Evolutionary conservation across 176 grass and related monocot species (phyloP).

Genomic region (Poa annua): DNA sequence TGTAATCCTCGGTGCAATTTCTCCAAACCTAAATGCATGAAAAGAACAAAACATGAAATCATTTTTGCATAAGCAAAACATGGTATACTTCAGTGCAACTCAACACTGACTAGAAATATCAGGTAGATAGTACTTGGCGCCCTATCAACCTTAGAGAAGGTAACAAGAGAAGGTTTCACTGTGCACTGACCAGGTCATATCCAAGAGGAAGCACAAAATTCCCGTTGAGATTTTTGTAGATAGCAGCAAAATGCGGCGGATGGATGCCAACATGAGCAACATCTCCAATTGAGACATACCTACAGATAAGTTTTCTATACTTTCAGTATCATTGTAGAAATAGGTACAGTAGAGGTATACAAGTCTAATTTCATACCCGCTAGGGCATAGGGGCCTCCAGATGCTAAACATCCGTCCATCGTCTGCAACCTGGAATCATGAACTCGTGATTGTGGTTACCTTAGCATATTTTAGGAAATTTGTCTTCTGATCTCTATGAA

Average conservation of each 20-base stretch:
- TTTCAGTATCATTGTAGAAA: constrained; percentile 23
- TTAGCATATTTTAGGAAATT: constrained; percentile 22
- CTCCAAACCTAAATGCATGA: constrained; percentile 75
- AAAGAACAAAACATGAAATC: constrained; percentile 35
- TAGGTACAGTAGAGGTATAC: constrained; percentile 31
- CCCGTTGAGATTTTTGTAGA: constrained; percentile 70
- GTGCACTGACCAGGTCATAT: constrained; percentile 84
- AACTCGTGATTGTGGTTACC: constrained; percentile 32
- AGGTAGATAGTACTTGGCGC: background rate
- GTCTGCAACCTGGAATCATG: constrained; percentile 65
- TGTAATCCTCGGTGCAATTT: constrained; percentile 85
- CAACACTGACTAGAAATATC: constrained; percentile 23
- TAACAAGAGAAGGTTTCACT: constrained; percentile 18
- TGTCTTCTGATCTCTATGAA: constrained; percentile 7
- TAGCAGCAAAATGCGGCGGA: constrained; percentile 63
- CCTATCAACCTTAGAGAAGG: background rate
- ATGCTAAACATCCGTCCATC: constrained; percentile 80
- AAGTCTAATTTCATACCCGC: constrained; percentile 63
- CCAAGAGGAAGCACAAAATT: constrained; percentile 87
- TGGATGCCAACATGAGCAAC: constrained; percentile 76
- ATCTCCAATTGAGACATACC: constrained; percentile 91
- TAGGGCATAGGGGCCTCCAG: constrained; percentile 78
- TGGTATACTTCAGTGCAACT: constrained; percentile 9
- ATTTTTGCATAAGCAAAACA: constrained; percentile 2
- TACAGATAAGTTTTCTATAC: constrained; percentile 47